Base-by-base conservation (phyloP, 768 basidiomycete genomes). In the Termitomyces sp. region DNA sequence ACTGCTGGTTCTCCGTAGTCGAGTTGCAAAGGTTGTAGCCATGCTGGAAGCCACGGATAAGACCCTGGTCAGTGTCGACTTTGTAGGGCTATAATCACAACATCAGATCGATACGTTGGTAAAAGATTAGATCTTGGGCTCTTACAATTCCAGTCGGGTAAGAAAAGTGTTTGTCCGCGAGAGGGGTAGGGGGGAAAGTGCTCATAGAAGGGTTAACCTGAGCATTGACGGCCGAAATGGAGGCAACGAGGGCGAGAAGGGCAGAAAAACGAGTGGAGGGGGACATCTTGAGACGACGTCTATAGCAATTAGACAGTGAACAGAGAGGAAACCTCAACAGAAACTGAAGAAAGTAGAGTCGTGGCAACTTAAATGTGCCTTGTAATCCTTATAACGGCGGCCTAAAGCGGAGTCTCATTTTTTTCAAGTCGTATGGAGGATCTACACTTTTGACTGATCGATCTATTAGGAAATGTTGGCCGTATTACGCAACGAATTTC, bases 11-110 rank as follows among this genome's bases (percentile, higher is more conserved):
- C 68, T 87, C 76, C 0, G 88, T 89, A 18, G 85, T 83, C 0
- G 81, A 79, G 70, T 88, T 89, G 70, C 87, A 89, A 12, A 73
- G 66, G 68, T 87, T 88, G 76, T 86, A 88, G 16, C 89, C 88
- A 20, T 65, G 64, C 67, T 90, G 88, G 15, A 73, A 58, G 20
- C 76, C 76, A 50, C 76, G 68, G 57, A 66, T 65, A 4, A 74
- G 61, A 55, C 57, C 49, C 13, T 61, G 55, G 62, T 77, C 74
- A 18, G 69, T 72, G 51, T 77, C 75, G 58, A 75, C 76, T 63
- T 73, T 66, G 58, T 73, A 71, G 11, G 75, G 74, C 74, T 77
- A 61, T 36, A 41, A 36, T n/a, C 30, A 42, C 6, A 41, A 18
- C 1, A 53, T 36, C 31, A 50, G 30, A 30, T 4, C 7, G 55